A percentile compares a stretch with the other conserved stretches of the same genome.
These are phyloP conservation scores for Penicillium concentricum DNA, from an alignment of 2,329 filamentous ascomycete genomes.

Conservation along the genomic window DNA sequence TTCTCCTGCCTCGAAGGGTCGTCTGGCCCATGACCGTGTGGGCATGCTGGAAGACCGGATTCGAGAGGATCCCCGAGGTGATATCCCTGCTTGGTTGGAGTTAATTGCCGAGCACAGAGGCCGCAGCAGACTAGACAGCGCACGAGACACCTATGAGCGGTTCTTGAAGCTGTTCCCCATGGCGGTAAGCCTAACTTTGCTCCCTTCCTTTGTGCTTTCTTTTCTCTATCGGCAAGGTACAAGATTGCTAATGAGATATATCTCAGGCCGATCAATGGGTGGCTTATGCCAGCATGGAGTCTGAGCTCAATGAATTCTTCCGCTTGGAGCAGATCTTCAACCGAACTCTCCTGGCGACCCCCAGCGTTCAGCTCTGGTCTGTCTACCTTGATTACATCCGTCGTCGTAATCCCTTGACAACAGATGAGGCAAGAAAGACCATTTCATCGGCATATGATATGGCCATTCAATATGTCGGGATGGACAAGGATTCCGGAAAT, in stretches of 20 bases:
- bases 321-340: conserved; percentile 82
- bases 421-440: conserved; percentile 74
- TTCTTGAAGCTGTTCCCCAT: conserved; percentile 88
- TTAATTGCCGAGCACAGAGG: conserved; percentile 82
- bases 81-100: conserved; percentile 85
- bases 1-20: conserved; percentile 50
- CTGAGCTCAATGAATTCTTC: conserved; percentile 77
- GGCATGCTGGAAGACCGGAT: conserved; percentile 86
- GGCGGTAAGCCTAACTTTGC: conserved; percentile 63
- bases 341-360: conserved; percentile 72
- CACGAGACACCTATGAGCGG: conserved; percentile 75
- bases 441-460: conserved; percentile 89
- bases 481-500: conserved; percentile 83
- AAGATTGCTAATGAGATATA: conserved; percentile 34
- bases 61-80: conserved; percentile 86
- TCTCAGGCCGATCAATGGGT: conserved; percentile 86
- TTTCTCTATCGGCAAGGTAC: background rate
- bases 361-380: conserved; percentile 85
- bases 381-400: conserved; percentile 95
- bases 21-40: conserved; percentile 70
- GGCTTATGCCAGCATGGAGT: conserved; percentile 83
- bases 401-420: conserved; percentile 80
- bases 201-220: background rate
- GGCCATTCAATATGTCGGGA: conserved; percentile 82
- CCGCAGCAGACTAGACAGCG: conserved; percentile 77